A percentile compares a stretch with the other conserved stretches of the same genome.
phyloP scores from a whole-genome alignment of 1,284 basidiomycete genomes.

The Quambalaria eucalypti region DNA sequence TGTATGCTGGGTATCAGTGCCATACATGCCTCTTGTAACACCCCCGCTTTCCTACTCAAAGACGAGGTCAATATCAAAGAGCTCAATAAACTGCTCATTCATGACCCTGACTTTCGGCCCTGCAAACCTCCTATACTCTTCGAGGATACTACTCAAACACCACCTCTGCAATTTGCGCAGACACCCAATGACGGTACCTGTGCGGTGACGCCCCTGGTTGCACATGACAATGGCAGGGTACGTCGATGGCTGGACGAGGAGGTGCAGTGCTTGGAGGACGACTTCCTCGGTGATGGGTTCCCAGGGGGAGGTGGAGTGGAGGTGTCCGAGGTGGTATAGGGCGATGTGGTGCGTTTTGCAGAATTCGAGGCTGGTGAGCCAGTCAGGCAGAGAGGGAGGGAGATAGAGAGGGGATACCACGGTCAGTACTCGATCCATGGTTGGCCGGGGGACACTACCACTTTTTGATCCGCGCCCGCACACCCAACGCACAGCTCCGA shows the following conservation, averaged over 20 bases:
- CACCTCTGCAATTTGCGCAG: conserved; percentile 51
- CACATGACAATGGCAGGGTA: conserved; percentile 54
- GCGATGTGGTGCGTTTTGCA: conserved; percentile 43
- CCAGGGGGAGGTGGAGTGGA: conserved; percentile 48
- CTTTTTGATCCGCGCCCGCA: conserved; percentile 21
- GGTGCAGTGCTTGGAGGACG: conserved; percentile 52
- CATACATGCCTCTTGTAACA: too few relatives aligned
- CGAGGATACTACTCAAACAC: conserved; percentile 52
- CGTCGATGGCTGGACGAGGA: conserved; percentile 51
- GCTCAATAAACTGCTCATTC: conserved; percentile 55
- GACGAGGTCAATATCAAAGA: conserved; percentile 53
- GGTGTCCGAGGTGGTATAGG: conserved; percentile 48
- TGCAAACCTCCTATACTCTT: conserved; percentile 53
- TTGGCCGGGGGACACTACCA: background rate
- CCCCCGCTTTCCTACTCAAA: too few relatives aligned
- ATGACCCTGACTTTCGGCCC: conserved; percentile 53
- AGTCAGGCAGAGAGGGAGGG: background rate
- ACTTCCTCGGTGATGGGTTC: conserved; percentile 52
- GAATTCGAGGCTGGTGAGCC: conserved; percentile 22
- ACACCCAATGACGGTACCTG: conserved; percentile 53
- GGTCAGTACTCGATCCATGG: background rate
- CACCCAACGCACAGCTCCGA: conserved; percentile 51
- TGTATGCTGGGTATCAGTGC: too few relatives aligned
- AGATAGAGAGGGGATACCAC: background rate
- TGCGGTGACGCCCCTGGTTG: conserved; percentile 52